Base-by-base conservation (phyloP, 495 filamentous ascomycete genomes). In the Neurospora tetrasperma region DNA sequence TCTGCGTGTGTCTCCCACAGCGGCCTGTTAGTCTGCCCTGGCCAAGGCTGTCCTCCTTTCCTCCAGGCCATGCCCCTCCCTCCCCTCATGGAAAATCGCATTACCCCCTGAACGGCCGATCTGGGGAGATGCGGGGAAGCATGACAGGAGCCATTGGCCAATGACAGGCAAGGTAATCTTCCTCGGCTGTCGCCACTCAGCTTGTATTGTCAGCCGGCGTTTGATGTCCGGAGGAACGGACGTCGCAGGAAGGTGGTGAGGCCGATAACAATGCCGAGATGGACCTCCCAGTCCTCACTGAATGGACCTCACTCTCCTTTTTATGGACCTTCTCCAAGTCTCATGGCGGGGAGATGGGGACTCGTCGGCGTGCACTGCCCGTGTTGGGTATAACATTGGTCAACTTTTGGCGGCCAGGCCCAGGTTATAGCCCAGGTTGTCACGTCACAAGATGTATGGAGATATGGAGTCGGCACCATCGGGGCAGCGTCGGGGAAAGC, bases 21-120 rank as follows among this genome's bases (percentile, higher is more conserved):
- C 5, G 54, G 20, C 20, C 2, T 62, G 54, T 62, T 62, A 62
- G 54, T 31, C 54, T 62, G 4, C 54, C 27, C 54, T 35, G 54
- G 11, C 46, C 20, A 23, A 16, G 23, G 23, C 12, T 27, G 11
- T 62, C 54, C 54, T 62, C 54, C 54, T 31, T 62, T 62, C 14
- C 54, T 62, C 54, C 54, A 62, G 54, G 62, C 23, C 71, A 38
- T 73, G 70, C 73, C 77, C 76, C 78, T 75, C 72, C 71, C 69
- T 69, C 69, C 31, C 48, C 62, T 59, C 42, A 43, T 43, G 31
- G 42, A 43, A 38, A 38, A 31, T 62, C 54, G 54, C 54, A 31
- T 62, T 31, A 12, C 42, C 38, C 76, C 74, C 75, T 77, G 79
- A 76, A 73, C 76, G 76, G 75, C 75, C 77, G 79, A 75, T 43